Conservation (phyloP, 805 yeast genomes). For the Debaryomyces castellii region DNA sequence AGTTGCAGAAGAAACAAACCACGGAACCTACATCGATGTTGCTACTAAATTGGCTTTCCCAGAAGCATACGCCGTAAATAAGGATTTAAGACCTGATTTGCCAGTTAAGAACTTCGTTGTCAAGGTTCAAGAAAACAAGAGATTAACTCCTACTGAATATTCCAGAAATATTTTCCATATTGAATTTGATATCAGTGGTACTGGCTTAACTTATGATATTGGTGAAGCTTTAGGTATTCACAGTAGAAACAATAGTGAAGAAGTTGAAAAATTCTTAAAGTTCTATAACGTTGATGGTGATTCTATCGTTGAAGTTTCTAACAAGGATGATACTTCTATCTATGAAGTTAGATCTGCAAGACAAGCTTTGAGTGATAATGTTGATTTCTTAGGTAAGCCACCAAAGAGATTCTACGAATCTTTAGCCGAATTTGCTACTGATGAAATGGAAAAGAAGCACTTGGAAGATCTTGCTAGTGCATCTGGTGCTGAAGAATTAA, state of each 20-base stretch:
- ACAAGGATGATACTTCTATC: slow-evolving; percentile 56
- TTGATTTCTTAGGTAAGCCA: slow-evolving; percentile 92
- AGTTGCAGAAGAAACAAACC: slow-evolving; percentile 41
- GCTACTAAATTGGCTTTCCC: slow-evolving; percentile 74
- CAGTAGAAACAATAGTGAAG: slow-evolving; percentile 71
- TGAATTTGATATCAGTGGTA: slow-evolving; percentile 87
- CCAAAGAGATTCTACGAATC: slow-evolving; percentile 92
- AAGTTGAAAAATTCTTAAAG: slow-evolving; percentile 66
- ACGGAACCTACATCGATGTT: slow-evolving; percentile 44
- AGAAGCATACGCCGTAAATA: slow-evolving; percentile 67
- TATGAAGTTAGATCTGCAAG: slow-evolving; percentile 78
- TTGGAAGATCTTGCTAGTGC: slow-evolving; percentile 67
- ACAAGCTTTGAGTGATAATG: slow-evolving; percentile 75
- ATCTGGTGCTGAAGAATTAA: slow-evolving; percentile 82
- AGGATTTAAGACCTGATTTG: slow-evolving; percentile 80
- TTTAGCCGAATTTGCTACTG: slow-evolving; percentile 69
- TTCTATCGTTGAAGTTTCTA: slow-evolving; percentile 67
- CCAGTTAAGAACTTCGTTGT: slow-evolving; percentile 83
- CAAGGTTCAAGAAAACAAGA: slow-evolving; percentile 85
- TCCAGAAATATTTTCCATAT: slow-evolving; percentile 95
- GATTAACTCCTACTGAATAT: slow-evolving; percentile 87
- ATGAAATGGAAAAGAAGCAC: slow-evolving; percentile 61
- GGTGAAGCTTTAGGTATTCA: slow-evolving; percentile 98
- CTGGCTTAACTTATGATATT: slow-evolving; percentile 86
- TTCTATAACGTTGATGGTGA: slow-evolving; percentile 72